Evolutionary conservation across 2,329 filamentous ascomycete genomes (phyloP).

Genomic region (Leptographium flavum): DNA sequence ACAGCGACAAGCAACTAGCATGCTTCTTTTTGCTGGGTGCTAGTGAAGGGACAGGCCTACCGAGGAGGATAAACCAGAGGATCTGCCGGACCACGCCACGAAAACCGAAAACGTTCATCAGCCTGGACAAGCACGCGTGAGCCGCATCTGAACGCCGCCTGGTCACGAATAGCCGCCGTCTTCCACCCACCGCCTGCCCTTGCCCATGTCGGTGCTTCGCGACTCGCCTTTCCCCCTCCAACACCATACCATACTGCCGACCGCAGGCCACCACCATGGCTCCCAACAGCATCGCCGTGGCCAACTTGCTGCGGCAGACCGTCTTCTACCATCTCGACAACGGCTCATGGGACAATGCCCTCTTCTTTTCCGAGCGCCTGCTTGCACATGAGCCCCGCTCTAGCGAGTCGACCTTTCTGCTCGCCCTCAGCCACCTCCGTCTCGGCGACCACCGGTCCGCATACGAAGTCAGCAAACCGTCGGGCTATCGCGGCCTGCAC

Average conservation of each 20-base stretch:
- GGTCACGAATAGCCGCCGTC: no score
- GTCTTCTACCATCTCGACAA: constrained; percentile 73
- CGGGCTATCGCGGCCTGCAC: constrained; percentile 58
- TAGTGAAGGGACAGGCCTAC: neutral
- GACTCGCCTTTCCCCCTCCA: neutral
- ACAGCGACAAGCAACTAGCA: neutral
- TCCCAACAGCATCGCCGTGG: constrained; percentile 34
- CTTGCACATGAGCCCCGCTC: constrained; percentile 71
- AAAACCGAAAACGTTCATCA: neutral
- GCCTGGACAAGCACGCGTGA: neutral
- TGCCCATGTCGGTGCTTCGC: constrained; percentile 3
- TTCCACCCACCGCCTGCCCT: neutral
- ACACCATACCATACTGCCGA: neutral
- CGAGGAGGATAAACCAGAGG: no score
- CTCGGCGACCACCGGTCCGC: constrained; percentile 74
- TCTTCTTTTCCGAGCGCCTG: constrained; percentile 84
- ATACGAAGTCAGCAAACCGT: constrained; percentile 64
- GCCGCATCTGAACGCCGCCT: neutral
- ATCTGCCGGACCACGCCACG: neutral
- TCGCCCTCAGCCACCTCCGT: constrained; percentile 73
- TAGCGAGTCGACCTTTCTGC: constrained; percentile 66
- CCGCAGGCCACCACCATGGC: constrained; percentile 29
- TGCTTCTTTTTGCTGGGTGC: neutral
- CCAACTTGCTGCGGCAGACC: constrained; percentile 41
- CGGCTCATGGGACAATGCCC: constrained; percentile 72